phyloP scores from a whole-genome alignment of 2,329 filamentous ascomycete species.

The Aspergillus sp. region DNA sequence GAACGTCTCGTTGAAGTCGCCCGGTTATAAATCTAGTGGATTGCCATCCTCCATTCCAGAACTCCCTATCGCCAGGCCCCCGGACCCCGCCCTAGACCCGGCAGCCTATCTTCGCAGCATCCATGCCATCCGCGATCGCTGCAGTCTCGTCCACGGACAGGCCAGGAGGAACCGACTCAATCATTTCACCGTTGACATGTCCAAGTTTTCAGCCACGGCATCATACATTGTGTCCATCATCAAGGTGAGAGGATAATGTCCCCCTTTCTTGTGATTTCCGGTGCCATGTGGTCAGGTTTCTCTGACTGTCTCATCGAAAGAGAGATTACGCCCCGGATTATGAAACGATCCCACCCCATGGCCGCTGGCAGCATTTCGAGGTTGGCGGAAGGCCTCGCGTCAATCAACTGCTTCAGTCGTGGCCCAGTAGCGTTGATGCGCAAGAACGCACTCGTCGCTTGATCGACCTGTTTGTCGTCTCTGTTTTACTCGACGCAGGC shows the following conservation, averaged over 20 bases:
- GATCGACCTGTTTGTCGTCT: slow-evolving; percentile 55
- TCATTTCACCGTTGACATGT: slow-evolving; percentile 83
- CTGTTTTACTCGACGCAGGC: slow-evolving; percentile 59
- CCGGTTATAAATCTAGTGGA: slow-evolving; percentile 39
- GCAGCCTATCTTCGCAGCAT: slow-evolving; percentile 86
- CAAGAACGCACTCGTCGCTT: slow-evolving; percentile 46
- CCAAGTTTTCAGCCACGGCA: slow-evolving; percentile 74
- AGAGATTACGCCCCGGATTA: slow-evolving; percentile 64
- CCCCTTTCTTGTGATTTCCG: not conserved
- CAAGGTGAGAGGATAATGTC: slow-evolving; percentile 54
- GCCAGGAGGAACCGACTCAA: slow-evolving; percentile 67
- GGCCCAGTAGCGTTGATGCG: slow-evolving; percentile 42
- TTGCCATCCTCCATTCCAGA: slow-evolving; percentile 55
- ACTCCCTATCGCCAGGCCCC: slow-evolving; percentile 71
- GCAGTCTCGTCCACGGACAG: slow-evolving; percentile 64
- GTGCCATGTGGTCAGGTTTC: slow-evolving; percentile 1
- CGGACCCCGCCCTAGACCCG: slow-evolving; percentile 80
- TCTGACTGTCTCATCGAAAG: slow-evolving; percentile 32
- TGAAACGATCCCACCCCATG: slow-evolving; percentile 70
- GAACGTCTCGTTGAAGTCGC: slow-evolving; percentile 44
- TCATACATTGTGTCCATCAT: slow-evolving; percentile 87
- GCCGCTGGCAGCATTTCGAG: slow-evolving; percentile 57
- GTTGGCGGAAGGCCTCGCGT: slow-evolving; percentile 48
- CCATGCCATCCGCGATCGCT: slow-evolving; percentile 75
- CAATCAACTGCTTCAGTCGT: slow-evolving; percentile 41